These are phyloP conservation scores for Aspergillus diversus DNA, from an alignment of 495 filamentous ascomycete genomes.

Conservation along the genomic window DNA sequence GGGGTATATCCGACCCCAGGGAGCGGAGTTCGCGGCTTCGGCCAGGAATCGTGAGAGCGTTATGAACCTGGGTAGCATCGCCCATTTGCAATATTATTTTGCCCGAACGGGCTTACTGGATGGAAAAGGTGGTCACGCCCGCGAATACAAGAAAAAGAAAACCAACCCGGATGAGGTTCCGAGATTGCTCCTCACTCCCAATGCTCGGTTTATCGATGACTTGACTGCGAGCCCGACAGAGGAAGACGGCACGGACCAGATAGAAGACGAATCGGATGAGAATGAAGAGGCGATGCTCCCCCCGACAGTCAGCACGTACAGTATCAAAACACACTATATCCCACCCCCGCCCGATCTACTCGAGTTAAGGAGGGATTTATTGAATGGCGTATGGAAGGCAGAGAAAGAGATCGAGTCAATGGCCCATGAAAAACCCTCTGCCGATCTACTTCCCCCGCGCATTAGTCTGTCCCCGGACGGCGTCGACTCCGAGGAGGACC, in stretches of 20 bases:
- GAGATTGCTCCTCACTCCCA: constrained; percentile 46
- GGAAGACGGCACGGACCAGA: constrained; percentile 45
- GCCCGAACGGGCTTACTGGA: constrained; percentile 91
- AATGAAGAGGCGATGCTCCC: constrained; percentile 79
- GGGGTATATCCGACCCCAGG: constrained; percentile 89
- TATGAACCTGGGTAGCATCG: constrained; percentile 93
- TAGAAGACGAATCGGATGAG: constrained; percentile 61
- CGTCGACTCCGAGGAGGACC: constrained; percentile 40
- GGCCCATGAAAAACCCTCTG: constrained; percentile 36
- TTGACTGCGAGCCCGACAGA: constrained; percentile 60
- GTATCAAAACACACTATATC: constrained; percentile 79
- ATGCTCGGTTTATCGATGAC: constrained; percentile 46
- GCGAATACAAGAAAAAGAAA: constrained; percentile 67
- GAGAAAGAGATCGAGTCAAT: constrained; percentile 65
- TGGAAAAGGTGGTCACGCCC: constrained; percentile 85
- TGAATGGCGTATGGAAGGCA: constrained; percentile 67
- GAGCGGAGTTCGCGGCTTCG: constrained; percentile 87
- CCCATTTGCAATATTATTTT: constrained; percentile 98
- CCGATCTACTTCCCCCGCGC: constrained; percentile 32
- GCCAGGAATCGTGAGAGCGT: constrained; percentile 90
- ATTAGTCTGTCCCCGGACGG: constrained; percentile 42
- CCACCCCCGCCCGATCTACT: constrained; percentile 83
- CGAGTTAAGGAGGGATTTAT: constrained; percentile 75
- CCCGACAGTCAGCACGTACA: constrained; percentile 95
- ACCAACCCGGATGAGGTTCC: constrained; percentile 42